Percentiles rank a stretch among this genome's conserved stretches.
Conservation (phyloP, 164 flowering plant genomes). For the Sedum album region DNA sequence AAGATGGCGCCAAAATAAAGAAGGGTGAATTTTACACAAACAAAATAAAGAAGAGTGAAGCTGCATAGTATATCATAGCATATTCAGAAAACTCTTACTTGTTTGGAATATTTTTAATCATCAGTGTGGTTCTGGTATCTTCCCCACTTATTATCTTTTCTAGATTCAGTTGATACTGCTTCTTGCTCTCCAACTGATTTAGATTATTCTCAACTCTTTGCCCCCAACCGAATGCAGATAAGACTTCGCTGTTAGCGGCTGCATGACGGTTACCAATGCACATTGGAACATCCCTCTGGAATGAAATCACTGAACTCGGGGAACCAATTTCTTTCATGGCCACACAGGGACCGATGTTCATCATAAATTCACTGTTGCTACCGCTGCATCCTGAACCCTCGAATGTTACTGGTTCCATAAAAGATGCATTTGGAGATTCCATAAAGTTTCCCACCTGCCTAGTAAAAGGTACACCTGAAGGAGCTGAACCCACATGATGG, state of each 20-base stretch:
- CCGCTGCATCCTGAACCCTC: constrained; percentile 42
- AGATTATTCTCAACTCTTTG: constrained; percentile 48
- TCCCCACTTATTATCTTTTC: constrained; percentile 37
- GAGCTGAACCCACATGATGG: constrained; percentile 95
- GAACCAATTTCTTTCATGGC: constrained; percentile 56
- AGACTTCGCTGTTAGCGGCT: constrained; percentile 32
- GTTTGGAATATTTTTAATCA: constrained; percentile 54
- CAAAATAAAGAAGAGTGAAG: background rate
- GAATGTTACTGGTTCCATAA: constrained; percentile 33
- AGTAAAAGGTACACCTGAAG: constrained; percentile 66
- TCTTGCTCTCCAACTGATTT: constrained; percentile 55
- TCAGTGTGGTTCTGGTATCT: constrained; percentile 46
- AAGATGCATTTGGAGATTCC: constrained; percentile 68
- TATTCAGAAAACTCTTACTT: constrained; percentile 45
- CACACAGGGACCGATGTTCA: constrained; percentile 46
- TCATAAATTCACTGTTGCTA: constrained; percentile 36
- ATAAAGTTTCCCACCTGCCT: constrained; percentile 60
- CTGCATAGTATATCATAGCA: background rate
- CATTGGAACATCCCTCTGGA: too few species aligned
- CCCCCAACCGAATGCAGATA: constrained; percentile 53
- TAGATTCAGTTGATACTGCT: constrained; percentile 46
- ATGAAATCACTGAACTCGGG: constrained; percentile 51
- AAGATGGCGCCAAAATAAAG: constrained; percentile 6
- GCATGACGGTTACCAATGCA: constrained; percentile 39
- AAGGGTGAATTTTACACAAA: background rate